Evolutionary conservation across 2,329 filamentous ascomycete species (phyloP).

Genomic region (Talaromyces sp.): DNA sequence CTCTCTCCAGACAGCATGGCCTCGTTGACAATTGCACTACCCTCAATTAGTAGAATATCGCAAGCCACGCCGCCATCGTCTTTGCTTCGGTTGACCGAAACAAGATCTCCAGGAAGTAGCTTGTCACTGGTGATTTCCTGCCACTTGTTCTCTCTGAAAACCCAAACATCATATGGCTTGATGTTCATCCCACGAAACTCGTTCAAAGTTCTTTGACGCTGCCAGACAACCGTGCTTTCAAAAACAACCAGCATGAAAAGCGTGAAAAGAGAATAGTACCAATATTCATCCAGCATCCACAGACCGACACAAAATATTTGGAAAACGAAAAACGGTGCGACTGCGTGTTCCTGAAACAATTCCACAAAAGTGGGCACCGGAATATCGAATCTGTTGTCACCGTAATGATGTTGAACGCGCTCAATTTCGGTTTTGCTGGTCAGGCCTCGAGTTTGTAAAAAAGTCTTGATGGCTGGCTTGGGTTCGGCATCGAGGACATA

Average conservation of each 20-base stretch:
- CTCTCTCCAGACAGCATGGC: constrained; percentile 99
- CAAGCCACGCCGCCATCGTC: constrained; percentile 96
- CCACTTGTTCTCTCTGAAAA: constrained; percentile 84
- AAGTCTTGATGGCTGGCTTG: constrained; percentile 69
- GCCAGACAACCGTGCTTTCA: constrained; percentile 98
- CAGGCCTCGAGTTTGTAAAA: constrained; percentile 76
- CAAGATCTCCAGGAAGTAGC: constrained; percentile 85
- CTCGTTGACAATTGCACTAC: constrained; percentile 95
- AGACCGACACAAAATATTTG: constrained; percentile 97
- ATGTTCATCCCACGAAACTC: constrained; percentile 99
- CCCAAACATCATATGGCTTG: constrained; percentile 93
- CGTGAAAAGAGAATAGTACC: constrained; percentile 99
- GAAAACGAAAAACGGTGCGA: constrained; percentile 98
- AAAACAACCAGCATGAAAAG: constrained; percentile 97
- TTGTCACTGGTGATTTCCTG: constrained; percentile 82
- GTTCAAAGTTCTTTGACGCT: constrained; percentile 87
- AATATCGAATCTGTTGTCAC: constrained; percentile 93
- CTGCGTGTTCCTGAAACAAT: constrained; percentile 95
- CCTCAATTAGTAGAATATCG: constrained; percentile 92
- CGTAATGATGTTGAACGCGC: constrained; percentile 84
- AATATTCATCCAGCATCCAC: constrained; percentile 99
- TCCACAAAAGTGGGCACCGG: constrained; percentile 93
- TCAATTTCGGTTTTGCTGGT: constrained; percentile 68
- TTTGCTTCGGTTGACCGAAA: constrained; percentile 87
- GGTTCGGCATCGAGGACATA: constrained; percentile 83